phyloP scores from a whole-genome alignment of 441 rosid species.

The Sinapis alba region DNA sequence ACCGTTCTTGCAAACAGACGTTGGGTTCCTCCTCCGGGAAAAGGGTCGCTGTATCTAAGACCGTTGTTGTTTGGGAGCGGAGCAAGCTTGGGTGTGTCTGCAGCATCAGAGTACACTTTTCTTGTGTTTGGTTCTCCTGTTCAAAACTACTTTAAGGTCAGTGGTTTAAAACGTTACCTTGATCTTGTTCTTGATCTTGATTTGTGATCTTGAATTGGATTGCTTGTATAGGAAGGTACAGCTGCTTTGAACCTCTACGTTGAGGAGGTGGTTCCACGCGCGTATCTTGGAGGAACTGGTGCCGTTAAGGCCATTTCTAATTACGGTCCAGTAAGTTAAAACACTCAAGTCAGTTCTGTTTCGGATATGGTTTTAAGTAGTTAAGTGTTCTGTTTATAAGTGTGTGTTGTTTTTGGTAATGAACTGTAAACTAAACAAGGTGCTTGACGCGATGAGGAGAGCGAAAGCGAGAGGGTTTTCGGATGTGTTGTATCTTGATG shows the following conservation, averaged over 20 bases:
- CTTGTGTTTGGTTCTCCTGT: slow-evolving; percentile 65
- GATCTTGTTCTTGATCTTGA: background rate
- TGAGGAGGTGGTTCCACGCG: slow-evolving; percentile 67
- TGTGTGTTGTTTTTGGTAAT: slow-evolving; percentile 19
- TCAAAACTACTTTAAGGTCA: slow-evolving; percentile 53
- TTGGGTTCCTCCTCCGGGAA: slow-evolving; percentile 68
- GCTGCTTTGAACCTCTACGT: slow-evolving; percentile 57
- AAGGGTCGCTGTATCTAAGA: slow-evolving; percentile 67
- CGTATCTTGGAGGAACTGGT: slow-evolving; percentile 77
- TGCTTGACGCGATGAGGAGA: slow-evolving; percentile 56
- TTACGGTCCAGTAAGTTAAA: slow-evolving; percentile 67
- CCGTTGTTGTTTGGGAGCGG: slow-evolving; percentile 72
- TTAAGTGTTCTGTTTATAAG: background rate
- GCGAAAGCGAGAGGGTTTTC: slow-evolving; percentile 83
- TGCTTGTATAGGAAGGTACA: slow-evolving; percentile 50
- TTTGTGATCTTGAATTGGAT: slow-evolving; percentile 6
- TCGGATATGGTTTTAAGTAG: background rate
- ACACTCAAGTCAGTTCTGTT: background rate
- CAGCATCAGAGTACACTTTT: slow-evolving; percentile 61
- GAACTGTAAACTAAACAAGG: slow-evolving; percentile 42
- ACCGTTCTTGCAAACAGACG: slow-evolving; percentile 47
- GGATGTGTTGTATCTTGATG: slow-evolving; percentile 80
- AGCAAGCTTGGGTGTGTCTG: slow-evolving; percentile 47
- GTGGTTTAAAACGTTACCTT: background rate
- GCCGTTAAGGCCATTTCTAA: slow-evolving; percentile 70